Evolutionary conservation across 805 yeast species (phyloP).

Genomic region (fission yeast (Schizosaccharomyces pombe)): DNA sequence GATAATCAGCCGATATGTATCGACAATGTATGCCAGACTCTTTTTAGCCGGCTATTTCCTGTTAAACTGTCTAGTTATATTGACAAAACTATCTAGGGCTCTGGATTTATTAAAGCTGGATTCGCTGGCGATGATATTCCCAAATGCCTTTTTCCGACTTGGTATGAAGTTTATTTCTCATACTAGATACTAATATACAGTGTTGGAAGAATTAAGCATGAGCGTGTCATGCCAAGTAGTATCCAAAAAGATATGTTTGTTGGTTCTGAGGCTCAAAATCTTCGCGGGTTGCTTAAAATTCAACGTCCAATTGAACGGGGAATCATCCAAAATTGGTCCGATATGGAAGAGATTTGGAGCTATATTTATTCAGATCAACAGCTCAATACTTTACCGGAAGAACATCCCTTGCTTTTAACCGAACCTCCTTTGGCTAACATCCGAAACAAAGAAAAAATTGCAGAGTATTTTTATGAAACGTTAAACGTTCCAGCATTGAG

Average conservation of each 20-base stretch:
- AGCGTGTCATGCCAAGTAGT: conserved; percentile 57
- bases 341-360: conserved; percentile 66
- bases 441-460: conserved; percentile 32
- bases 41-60: background rate
- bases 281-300: conserved; percentile 53
- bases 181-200: conserved; percentile 2
- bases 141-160: conserved; percentile 33
- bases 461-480: conserved; percentile 46
- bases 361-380: conserved; percentile 32
- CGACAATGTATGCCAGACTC: conserved; percentile 28
- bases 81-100: conserved; percentile 24
- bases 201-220: conserved; percentile 66
- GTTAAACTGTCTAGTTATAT: background rate
- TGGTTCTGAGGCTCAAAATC: conserved; percentile 45
- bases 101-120: conserved; percentile 69
- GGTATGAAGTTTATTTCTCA: conserved; percentile 13
- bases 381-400: conserved; percentile 32
- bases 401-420: conserved; percentile 63
- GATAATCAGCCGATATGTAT: conserved; percentile 51
- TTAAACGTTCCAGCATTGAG: conserved; percentile 60
- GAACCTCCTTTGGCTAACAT: conserved; percentile 72
- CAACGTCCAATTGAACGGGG: conserved; percentile 64
- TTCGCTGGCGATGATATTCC: conserved; percentile 85
- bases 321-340: conserved; percentile 56
- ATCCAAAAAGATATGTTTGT: conserved; percentile 43